Evolutionary conservation across 805 yeast genomes (phyloP).

Genomic region (Grigorovia humatica): DNA sequence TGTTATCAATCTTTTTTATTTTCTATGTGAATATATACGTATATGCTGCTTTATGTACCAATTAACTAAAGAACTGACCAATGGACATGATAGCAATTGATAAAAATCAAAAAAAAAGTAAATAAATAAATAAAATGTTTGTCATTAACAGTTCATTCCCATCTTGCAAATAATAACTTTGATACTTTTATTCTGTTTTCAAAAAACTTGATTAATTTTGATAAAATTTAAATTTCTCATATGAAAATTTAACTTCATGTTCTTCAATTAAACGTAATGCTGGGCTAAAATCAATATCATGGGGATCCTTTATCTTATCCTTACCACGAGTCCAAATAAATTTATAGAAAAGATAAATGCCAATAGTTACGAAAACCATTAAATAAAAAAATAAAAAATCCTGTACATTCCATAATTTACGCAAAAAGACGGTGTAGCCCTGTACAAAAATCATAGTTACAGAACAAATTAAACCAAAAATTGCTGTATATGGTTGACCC

Average conservation of each 20-base stretch:
- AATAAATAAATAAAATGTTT: too few species aligned
- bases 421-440: slow-evolving; percentile 63
- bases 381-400: slow-evolving; percentile 61
- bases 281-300: slow-evolving; percentile 42
- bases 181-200: too few species aligned
- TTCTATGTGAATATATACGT: neutral
- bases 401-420: slow-evolving; percentile 52
- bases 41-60: neutral
- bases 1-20: neutral
- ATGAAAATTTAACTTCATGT: slow-evolving; percentile 35
- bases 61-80: neutral
- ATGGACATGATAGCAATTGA: neutral
- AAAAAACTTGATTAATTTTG: neutral
- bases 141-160: too few species aligned
- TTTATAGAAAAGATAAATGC: slow-evolving; percentile 43
- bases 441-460: slow-evolving; percentile 45
- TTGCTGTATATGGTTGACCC: slow-evolving; percentile 51
- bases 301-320: slow-evolving; percentile 36
- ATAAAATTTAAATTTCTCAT: slow-evolving; percentile 14
- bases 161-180: too few species aligned
- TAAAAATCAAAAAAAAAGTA: neutral
- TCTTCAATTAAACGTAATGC: slow-evolving; percentile 50
- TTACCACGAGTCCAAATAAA: slow-evolving; percentile 32
- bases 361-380: slow-evolving; percentile 51
- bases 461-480: slow-evolving; percentile 37